Evolutionary conservation across 495 filamentous ascomycete species (phyloP).

Genomic region (Aspergillus incahuasiensis): DNA sequence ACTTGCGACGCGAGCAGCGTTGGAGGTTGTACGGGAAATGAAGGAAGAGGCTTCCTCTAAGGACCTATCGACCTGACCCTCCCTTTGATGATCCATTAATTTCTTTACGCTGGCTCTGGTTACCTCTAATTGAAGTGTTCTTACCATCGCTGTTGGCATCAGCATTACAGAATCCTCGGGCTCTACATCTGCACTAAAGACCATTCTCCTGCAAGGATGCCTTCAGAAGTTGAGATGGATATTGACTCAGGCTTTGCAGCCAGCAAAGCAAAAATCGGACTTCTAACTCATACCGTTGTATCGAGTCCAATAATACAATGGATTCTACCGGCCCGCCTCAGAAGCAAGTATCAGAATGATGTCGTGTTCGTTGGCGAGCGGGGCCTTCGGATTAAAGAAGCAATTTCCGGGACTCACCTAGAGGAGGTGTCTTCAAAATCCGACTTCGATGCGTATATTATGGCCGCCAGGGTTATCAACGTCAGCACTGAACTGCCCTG

Average conservation of each 20-base stretch:
- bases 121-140: no score
- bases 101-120: no score
- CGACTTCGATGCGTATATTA: conserved; percentile 64
- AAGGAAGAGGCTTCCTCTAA: neutral
- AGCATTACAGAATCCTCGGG: no score
- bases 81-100: no score
- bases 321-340: conserved; percentile 75
- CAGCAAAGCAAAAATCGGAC: conserved; percentile 36
- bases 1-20: neutral
- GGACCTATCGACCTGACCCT: neutral
- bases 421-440: conserved; percentile 65
- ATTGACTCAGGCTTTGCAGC: conserved; percentile 7
- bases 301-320: conserved; percentile 70
- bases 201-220: conserved; percentile 1
- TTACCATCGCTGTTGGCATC: no score
- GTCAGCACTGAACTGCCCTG: conserved; percentile 30
- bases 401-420: conserved; percentile 55
- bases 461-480: conserved; percentile 43
- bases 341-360: conserved; percentile 68
- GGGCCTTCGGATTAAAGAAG: conserved; percentile 59
- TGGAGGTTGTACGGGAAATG: conserved; percentile 4
- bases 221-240: conserved; percentile 13
- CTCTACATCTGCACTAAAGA: neutral
- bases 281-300: conserved; percentile 73
- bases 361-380: conserved; percentile 84